Evolutionary conservation across 2,329 filamentous ascomycete genomes (phyloP).

Genomic region (Elsinoe australis): DNA sequence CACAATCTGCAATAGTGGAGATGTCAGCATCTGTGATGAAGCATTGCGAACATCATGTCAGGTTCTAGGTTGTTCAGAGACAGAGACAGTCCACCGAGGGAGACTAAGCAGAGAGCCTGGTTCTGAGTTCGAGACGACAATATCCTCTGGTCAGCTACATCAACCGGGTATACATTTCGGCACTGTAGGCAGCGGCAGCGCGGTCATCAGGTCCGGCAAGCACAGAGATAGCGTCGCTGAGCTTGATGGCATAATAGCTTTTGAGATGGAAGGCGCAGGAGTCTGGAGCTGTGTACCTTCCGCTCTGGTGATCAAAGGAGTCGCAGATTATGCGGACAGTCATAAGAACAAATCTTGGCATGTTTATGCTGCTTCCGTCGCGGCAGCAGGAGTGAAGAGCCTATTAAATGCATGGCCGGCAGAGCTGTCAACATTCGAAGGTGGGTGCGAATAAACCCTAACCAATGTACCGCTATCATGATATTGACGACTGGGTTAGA

Average conservation of each 20-base stretch:
- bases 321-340: constrained; percentile 20
- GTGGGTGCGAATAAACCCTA: too few relatives aligned
- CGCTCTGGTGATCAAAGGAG: constrained; percentile 18
- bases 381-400: constrained; percentile 18
- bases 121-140: background rate
- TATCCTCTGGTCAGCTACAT: background rate
- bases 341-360: constrained; percentile 22
- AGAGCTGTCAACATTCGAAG: too few relatives aligned
- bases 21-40: too few relatives aligned
- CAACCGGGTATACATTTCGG: constrained; percentile 12
- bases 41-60: too few relatives aligned
- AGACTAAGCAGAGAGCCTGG: too few relatives aligned
- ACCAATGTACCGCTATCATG: too few relatives aligned
- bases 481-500: too few relatives aligned
- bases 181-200: constrained; percentile 1
- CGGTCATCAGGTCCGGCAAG: constrained; percentile 15
- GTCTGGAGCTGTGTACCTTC: constrained; percentile 17
- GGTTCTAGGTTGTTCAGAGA: too few relatives aligned
- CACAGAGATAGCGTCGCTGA: constrained; percentile 2
- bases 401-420: constrained; percentile 2
- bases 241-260: constrained; percentile 7
- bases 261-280: constrained; percentile 21
- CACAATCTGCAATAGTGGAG: too few relatives aligned
- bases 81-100: too few relatives aligned
- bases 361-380: constrained; percentile 17